Conservation (phyloP, 176 grass and related monocot species). For the Melocanna baccifera region DNA sequence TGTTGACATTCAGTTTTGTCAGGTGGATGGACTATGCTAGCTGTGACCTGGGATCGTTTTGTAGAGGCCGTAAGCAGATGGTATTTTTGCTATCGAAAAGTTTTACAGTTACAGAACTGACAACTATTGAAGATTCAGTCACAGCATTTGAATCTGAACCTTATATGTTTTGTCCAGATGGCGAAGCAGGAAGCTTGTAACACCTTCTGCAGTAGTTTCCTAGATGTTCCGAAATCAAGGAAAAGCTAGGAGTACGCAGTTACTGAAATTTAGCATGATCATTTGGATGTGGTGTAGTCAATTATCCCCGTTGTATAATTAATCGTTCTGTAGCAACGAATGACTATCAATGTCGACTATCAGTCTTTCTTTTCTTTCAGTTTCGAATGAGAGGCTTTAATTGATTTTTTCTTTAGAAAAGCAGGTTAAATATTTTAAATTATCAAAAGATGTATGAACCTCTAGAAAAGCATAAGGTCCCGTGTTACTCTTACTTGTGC, state of each 20-base stretch:
- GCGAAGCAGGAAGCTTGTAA: neutral
- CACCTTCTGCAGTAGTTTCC: neutral
- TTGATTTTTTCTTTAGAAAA: neutral
- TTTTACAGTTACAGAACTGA: neutral
- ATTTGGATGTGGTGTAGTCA: neutral
- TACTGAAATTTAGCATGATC: neutral
- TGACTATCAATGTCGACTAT: neutral
- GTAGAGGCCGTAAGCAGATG: neutral
- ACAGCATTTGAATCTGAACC: neutral
- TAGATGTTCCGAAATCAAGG: neutral
- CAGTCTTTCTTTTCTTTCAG: neutral
- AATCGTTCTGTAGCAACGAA: neutral
- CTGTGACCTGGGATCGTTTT: neutral
- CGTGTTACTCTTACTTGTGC: too few species aligned
- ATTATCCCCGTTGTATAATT: neutral
- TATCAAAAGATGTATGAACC: neutral
- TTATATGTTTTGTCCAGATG: neutral
- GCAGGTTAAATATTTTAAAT: neutral
- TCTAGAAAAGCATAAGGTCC: neutral
- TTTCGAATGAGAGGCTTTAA: neutral
- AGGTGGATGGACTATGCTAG: neutral
- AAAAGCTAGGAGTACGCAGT: neutral
- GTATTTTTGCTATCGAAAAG: neutral
- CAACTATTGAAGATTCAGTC: neutral
- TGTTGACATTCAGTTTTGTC: neutral